Conservation (phyloP, 2,329 filamentous ascomycete genomes). For the Salinomyces thailandicus region DNA sequence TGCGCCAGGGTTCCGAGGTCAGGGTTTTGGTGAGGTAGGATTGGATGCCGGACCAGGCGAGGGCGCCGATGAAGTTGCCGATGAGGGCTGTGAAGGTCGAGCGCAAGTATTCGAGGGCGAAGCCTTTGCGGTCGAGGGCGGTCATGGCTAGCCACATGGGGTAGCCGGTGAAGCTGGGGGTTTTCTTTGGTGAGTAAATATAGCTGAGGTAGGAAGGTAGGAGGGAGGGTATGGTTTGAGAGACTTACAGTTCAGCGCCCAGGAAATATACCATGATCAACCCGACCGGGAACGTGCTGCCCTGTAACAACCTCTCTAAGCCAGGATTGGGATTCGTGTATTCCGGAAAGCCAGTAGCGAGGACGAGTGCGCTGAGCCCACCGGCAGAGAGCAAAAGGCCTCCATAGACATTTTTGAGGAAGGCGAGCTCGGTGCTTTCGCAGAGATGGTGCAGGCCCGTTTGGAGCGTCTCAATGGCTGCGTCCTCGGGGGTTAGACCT, state of each 20-base stretch:
- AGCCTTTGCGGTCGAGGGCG: conserved; percentile 15
- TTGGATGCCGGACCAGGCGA: conserved; percentile 12
- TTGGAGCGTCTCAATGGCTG: conserved; percentile 13
- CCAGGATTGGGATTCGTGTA: conserved; percentile 14
- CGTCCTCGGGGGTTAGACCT: conserved; percentile 13
- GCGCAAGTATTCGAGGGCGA: conserved; percentile 11
- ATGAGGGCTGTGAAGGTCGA: conserved; percentile 11
- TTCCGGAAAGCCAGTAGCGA: conserved; percentile 13
- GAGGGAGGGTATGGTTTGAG: too few relatives aligned
- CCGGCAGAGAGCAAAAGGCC: conserved; percentile 18
- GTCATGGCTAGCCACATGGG: conserved; percentile 23
- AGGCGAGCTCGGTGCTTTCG: conserved; percentile 12
- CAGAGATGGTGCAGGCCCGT: conserved; percentile 17
- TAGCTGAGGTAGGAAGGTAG: too few relatives aligned
- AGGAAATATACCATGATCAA: conserved; percentile 21
- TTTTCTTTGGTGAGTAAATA: too few relatives aligned
- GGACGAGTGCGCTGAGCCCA: conserved; percentile 14
- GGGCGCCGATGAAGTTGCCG: conserved; percentile 16
- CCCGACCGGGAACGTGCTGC: conserved; percentile 18
- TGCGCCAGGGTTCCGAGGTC: conserved; percentile 13
- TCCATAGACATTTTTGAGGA: conserved; percentile 22
- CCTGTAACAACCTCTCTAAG: conserved; percentile 16
- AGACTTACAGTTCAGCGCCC: conserved; percentile 17
- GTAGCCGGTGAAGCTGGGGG: conserved; percentile 23
- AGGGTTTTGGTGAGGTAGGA: conserved; percentile 12